A percentile compares a stretch with the other conserved stretches of the same genome.
Evolutionary conservation across 331 rosid genomes (phyloP).

Genomic region (Malus hybrid): DNA sequence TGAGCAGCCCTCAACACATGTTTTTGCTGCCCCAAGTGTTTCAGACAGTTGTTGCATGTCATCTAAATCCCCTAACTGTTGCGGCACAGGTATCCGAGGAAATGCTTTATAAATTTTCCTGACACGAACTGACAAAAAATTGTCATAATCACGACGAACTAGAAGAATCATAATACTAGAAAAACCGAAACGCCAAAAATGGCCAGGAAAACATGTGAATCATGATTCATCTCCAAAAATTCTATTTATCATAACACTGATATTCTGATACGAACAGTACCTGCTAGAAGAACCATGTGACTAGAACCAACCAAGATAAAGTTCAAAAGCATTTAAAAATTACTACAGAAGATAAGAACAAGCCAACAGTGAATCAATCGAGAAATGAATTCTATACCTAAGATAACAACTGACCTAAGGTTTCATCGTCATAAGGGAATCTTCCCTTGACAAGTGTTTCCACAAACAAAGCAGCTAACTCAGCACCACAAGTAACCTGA

Average conservation of each 20-base stretch:
- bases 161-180: constrained; percentile 5
- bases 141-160: constrained; percentile 22
- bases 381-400: constrained; percentile 10
- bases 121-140: constrained; percentile 49
- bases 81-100: constrained; percentile 73
- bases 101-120: constrained; percentile 59
- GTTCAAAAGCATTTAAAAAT: not conserved
- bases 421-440: constrained; percentile 53
- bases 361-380: not conserved
- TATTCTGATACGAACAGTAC: not conserved
- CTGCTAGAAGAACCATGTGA: constrained; percentile 7
- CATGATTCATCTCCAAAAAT: not conserved
- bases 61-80: constrained; percentile 53
- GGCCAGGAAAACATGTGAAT: constrained; percentile 6
- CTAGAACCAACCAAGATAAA: constrained; percentile 15
- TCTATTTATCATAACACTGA: not conserved
- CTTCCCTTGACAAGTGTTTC: constrained; percentile 78
- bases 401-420: constrained; percentile 58
- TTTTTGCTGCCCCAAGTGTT: constrained; percentile 79
- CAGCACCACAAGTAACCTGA: constrained; percentile 96
- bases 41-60: constrained; percentile 81
- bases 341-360: not conserved
- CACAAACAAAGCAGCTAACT: constrained; percentile 82
- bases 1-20: constrained; percentile 84
- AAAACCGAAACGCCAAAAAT: constrained; percentile 4